Evolutionary conservation across 2,329 filamentous ascomycete species (phyloP).

Genomic region (Colletotrichum cuscutae): DNA sequence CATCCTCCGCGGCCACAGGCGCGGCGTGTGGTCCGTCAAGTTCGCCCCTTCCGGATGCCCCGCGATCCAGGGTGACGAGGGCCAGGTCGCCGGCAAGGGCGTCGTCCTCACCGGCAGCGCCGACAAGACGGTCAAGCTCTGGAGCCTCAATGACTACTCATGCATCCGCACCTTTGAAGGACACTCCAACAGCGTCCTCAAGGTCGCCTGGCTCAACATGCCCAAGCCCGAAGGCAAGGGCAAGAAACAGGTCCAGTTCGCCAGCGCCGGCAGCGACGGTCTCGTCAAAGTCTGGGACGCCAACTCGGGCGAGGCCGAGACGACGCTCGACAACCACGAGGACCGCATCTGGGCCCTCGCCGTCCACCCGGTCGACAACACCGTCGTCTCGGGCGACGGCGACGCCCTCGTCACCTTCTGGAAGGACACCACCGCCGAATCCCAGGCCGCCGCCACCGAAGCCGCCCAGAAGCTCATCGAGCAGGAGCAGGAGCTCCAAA

Average conservation of each 20-base stretch:
- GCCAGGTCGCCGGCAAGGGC: constrained; percentile 80
- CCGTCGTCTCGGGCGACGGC: constrained; percentile 88
- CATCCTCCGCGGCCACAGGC: constrained; percentile 89
- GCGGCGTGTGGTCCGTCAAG: constrained; percentile 94
- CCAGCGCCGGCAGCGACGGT: constrained; percentile 91
- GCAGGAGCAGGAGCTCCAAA: constrained; percentile 93
- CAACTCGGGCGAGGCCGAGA: constrained; percentile 83
- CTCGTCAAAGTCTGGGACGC: constrained; percentile 97
- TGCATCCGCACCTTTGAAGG: constrained; percentile 96
- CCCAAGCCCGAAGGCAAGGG: constrained; percentile 58
- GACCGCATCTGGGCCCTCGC: constrained; percentile 94
- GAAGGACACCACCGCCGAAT: constrained; percentile 88
- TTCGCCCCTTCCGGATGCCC: constrained; percentile 87
- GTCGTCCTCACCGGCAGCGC: constrained; percentile 90
- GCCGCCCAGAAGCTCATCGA: constrained; percentile 85
- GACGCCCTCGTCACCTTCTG: constrained; percentile 96
- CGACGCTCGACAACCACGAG: constrained; percentile 95
- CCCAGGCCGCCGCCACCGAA: constrained; percentile 77
- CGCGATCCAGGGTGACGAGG: constrained; percentile 76
- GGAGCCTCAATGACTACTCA: constrained; percentile 91
- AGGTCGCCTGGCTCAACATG: constrained; percentile 85
- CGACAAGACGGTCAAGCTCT: constrained; percentile 95
- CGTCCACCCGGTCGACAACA: constrained; percentile 74
- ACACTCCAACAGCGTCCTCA: constrained; percentile 94
- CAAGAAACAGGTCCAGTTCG: constrained; percentile 76